Percentiles rank a stretch among this genome's conserved stretches.
These are phyloP conservation scores for Selaginella tamariscina DNA, from an alignment of 75 land plant species.

Conservation along the genomic window DNA sequence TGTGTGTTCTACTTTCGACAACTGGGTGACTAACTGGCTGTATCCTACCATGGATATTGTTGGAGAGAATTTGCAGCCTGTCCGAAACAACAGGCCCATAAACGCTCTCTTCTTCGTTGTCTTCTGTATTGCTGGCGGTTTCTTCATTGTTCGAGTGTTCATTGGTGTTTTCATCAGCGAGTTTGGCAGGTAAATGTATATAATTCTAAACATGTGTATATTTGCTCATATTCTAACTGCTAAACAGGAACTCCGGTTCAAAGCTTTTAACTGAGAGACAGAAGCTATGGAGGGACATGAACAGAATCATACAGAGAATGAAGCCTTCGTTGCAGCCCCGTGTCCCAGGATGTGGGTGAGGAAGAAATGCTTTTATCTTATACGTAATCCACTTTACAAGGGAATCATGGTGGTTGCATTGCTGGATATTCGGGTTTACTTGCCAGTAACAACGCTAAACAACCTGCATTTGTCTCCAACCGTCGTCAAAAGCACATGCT, in stretches of 20 bases:
- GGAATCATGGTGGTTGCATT: conserved; percentile 11
- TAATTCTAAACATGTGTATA: too few relatives aligned
- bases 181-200: too few relatives aligned
- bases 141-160: conserved; percentile 24
- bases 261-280: conserved; percentile 31
- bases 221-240: too few relatives aligned
- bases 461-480: background rate
- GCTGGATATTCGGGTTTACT: conserved; percentile 15
- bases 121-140: conserved; percentile 17
- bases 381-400: conserved; percentile 13
- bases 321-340: conserved; percentile 10
- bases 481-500: background rate
- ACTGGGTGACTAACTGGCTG: conserved; percentile 23
- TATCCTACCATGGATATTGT: conserved; percentile 23
- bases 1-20: conserved; percentile 30
- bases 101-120: conserved; percentile 19
- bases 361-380: conserved; percentile 10
- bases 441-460: conserved; percentile 15
- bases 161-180: conserved; percentile 32
- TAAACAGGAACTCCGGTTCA: conserved; percentile 29
- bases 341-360: conserved; percentile 10
- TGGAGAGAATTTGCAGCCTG: conserved; percentile 13
- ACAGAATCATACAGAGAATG: conserved; percentile 24
- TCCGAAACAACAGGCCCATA: conserved; percentile 6
- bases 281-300: conserved; percentile 29